Evolutionary conservation across 495 filamentous ascomycete genomes (phyloP).

Genomic region (Penicillium mononematosum): DNA sequence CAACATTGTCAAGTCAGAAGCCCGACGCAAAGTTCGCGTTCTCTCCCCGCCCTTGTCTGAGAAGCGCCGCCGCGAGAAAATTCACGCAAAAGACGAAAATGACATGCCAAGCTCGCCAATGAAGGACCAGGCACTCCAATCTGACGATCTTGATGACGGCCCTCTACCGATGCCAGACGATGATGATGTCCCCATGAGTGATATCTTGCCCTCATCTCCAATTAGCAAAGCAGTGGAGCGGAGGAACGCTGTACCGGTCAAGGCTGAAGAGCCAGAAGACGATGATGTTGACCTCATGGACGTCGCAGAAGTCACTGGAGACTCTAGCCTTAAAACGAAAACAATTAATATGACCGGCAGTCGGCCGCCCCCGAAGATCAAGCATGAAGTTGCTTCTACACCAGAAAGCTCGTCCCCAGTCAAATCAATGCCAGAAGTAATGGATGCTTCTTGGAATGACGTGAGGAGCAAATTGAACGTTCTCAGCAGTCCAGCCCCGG

Average conservation of each 20-base stretch:
- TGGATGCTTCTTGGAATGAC: constrained; percentile 91
- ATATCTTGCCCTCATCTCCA: constrained; percentile 83
- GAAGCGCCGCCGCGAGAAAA: constrained; percentile 45
- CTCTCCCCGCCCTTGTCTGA: constrained; percentile 70
- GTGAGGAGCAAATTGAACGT: constrained; percentile 86
- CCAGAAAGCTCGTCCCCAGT: constrained; percentile 76
- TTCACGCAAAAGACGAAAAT: constrained; percentile 46
- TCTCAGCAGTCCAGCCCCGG: constrained; percentile 65
- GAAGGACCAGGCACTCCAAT: constrained; percentile 38
- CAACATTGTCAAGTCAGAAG: constrained; percentile 67
- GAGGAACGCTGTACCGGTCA: constrained; percentile 58
- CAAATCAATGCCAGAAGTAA: constrained; percentile 52
- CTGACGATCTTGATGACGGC: constrained; percentile 55
- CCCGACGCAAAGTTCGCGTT: constrained; percentile 73
- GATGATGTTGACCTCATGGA: constrained; percentile 86
- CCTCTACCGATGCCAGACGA: constrained; percentile 45
- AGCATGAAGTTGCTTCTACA: constrained; percentile 62
- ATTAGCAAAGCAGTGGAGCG: constrained; percentile 75
- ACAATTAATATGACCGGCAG: constrained; percentile 87
- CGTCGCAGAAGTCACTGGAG: constrained; percentile 68
- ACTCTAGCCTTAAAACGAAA: constrained; percentile 58
- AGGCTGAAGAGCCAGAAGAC: constrained; percentile 64
- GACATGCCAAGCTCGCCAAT: constrained; percentile 32
- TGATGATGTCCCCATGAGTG: constrained; percentile 79
- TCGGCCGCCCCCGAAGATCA: constrained; percentile 72